A percentile compares a stretch with the other conserved stretches of the same genome.
Conservation (phyloP, 1,284 basidiomycete genomes). For the Ganoderma meredithae region DNA sequence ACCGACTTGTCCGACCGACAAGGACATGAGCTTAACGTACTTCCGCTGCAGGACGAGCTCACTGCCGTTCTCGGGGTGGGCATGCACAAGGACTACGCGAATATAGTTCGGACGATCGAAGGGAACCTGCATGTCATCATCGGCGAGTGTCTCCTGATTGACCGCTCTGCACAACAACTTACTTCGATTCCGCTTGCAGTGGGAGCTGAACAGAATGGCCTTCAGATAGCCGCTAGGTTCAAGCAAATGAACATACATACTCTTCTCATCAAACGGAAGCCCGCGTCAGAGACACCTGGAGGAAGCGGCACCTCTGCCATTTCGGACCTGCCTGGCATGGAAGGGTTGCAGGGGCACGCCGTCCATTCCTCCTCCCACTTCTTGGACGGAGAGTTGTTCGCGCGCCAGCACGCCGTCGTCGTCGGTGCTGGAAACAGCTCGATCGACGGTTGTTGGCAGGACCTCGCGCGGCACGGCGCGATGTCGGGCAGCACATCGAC, state of each 20-base stretch:
- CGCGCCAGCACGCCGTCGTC: constrained; percentile 55
- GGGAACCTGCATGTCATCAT: constrained; percentile 22
- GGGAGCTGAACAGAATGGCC: constrained; percentile 62
- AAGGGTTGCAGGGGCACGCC: constrained; percentile 49
- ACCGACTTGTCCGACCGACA: constrained; percentile 41
- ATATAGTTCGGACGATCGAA: constrained; percentile 31
- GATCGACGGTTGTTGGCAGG: constrained; percentile 51
- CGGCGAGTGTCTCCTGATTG: constrained; percentile 36
- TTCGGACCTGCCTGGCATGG: constrained; percentile 50
- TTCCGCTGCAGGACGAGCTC: constrained; percentile 25
- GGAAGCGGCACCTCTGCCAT: constrained; percentile 57
- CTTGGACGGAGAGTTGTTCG: constrained; percentile 46
- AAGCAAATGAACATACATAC: constrained; percentile 56
- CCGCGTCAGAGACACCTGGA: constrained; percentile 62
- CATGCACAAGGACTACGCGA: constrained; percentile 25
- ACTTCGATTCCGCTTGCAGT: constrained; percentile 39
- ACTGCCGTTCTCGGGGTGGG: constrained; percentile 22
- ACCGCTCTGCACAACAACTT: not conserved
- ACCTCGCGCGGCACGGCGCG: constrained; percentile 50
- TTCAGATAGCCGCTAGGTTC: constrained; percentile 59
- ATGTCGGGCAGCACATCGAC: constrained; percentile 39
- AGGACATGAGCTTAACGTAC: constrained; percentile 38
- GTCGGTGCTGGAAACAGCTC: constrained; percentile 58
- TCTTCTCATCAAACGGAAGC: constrained; percentile 55
- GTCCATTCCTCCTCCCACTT: constrained; percentile 52